Conservation (phyloP, 257 asterid species). For the Anisodus tanguticus region DNA sequence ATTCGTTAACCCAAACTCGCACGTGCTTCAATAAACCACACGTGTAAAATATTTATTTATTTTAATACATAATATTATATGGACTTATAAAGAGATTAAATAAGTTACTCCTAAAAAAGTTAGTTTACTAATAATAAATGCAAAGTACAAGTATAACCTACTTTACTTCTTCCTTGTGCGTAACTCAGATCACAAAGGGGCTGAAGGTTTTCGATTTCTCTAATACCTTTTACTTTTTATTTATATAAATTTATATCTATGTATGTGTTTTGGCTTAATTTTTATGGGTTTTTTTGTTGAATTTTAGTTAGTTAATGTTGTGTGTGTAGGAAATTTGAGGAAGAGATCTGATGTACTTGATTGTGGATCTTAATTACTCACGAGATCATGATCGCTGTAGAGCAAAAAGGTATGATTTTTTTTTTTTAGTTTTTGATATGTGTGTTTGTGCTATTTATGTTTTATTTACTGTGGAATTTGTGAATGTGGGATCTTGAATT, state of each 20-base stretch:
- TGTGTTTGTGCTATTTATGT: not conserved
- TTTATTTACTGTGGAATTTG: constrained; percentile 25
- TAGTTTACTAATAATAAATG: constrained; percentile 23
- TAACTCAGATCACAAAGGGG: constrained; percentile 24
- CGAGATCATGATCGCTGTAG: constrained; percentile 63
- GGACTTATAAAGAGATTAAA: not conserved
- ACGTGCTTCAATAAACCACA: constrained; percentile 5
- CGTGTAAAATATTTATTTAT: not conserved
- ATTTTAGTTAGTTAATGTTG: constrained; percentile 20
- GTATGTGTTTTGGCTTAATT: no score
- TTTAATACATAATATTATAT: not conserved
- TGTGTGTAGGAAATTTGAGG: constrained; percentile 46
- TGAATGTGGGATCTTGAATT: constrained; percentile 7
- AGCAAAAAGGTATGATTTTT: constrained; percentile 58
- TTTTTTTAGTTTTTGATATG: not conserved
- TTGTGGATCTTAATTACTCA: constrained; percentile 62
- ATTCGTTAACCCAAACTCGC: not conserved
- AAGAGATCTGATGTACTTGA: constrained; percentile 85
- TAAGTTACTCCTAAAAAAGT: constrained; percentile 1
- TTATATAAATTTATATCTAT: not conserved
- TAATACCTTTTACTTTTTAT: not conserved
- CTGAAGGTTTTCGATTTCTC: not conserved
- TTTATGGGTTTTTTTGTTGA: not conserved
- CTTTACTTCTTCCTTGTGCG: constrained; percentile 17
- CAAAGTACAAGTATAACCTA: constrained; percentile 22